Evolutionary conservation across 2,329 filamentous ascomycete species (phyloP).

Genomic region (Nannizzia gypsea): DNA sequence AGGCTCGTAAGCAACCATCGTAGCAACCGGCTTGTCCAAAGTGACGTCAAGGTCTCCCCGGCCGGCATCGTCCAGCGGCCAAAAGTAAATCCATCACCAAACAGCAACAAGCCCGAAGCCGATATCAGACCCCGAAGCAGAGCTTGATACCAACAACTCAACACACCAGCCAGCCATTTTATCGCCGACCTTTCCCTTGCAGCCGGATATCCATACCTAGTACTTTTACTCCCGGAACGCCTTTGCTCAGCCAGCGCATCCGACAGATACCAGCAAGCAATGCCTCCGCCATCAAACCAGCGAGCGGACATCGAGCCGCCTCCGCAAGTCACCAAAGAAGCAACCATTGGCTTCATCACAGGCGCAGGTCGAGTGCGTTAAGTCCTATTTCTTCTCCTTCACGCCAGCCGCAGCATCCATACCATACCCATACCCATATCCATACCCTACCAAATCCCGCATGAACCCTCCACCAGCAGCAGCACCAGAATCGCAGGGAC

Average conservation of each 20-base stretch:
- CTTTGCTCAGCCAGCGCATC: too few species aligned
- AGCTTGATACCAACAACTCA: neutral
- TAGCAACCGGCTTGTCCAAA: too few species aligned
- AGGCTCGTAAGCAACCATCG: too few species aligned
- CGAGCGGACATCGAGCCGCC: constrained; percentile 32
- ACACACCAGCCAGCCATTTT: neutral
- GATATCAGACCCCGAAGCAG: neutral
- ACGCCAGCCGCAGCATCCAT: neutral
- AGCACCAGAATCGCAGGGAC: too few species aligned
- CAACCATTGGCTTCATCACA: constrained; percentile 32
- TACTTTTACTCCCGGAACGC: too few species aligned
- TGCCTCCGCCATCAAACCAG: constrained; percentile 33
- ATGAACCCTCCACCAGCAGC: too few species aligned
- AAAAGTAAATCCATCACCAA: neutral
- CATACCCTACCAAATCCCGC: too few species aligned
- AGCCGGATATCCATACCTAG: neutral
- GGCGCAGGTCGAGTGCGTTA: constrained; percentile 33
- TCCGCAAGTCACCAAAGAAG: constrained; percentile 31
- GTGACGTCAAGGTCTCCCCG: too few species aligned
- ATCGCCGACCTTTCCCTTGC: neutral
- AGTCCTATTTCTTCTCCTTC: neutral
- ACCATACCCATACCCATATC: too few species aligned
- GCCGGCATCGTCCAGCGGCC: neutral
- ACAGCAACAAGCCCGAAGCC: too few species aligned
- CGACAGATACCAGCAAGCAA: constrained; percentile 10